Evolutionary conservation across 495 filamentous ascomycete genomes (phyloP).

Genomic region (Neurospora africana): DNA sequence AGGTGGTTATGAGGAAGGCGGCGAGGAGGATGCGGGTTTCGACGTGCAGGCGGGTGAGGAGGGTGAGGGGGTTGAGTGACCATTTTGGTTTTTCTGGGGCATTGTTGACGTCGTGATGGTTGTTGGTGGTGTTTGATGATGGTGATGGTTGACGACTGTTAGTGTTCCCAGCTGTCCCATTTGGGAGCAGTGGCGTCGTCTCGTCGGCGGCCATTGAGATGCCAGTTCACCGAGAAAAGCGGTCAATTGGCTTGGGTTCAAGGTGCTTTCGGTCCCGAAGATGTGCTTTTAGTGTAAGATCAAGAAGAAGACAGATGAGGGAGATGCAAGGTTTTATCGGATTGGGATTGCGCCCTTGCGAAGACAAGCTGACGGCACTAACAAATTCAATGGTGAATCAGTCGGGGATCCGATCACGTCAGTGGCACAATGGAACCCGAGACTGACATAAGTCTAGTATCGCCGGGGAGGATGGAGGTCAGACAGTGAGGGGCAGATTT

Average conservation of each 20-base stretch:
- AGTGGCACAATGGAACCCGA: neutral
- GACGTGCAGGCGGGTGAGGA: slow-evolving; percentile 5
- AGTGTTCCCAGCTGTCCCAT: neutral
- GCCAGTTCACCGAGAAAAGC: neutral
- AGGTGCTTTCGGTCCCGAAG: neutral
- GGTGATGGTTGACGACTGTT: neutral
- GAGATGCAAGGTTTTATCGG: neutral
- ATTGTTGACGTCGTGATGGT: neutral
- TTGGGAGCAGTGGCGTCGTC: neutral
- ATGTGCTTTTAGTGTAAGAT: neutral
- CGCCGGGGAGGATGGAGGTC: neutral
- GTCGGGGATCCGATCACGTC: neutral
- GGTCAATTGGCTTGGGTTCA: neutral
- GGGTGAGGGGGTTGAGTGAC: neutral
- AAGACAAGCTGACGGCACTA: neutral
- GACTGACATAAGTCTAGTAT: neutral
- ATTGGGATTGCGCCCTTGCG: neutral
- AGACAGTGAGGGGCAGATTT: neutral
- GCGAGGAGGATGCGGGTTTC: slow-evolving; percentile 38
- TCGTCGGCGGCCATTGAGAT: neutral
- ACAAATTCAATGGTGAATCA: neutral
- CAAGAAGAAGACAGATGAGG: neutral
- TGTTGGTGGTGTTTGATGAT: neutral
- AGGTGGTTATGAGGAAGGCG: slow-evolving; percentile 44
- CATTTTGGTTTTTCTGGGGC: neutral